These are phyloP conservation scores for Ophiostoma sp. DNA, from an alignment of 2,329 filamentous ascomycete species.

Conservation along the genomic window DNA sequence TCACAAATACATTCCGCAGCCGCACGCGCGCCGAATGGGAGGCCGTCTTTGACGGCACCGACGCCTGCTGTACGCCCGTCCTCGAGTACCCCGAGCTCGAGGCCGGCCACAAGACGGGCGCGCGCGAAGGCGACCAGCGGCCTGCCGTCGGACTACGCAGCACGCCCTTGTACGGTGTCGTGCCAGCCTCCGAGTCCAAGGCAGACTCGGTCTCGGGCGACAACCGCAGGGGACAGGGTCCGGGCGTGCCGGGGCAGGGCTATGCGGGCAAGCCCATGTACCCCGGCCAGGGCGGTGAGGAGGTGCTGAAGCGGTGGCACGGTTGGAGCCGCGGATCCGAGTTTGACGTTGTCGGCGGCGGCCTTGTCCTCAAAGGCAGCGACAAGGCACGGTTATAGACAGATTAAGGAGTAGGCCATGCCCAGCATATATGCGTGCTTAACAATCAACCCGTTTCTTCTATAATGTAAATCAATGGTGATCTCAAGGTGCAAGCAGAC, in stretches of 20 bases:
- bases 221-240: constrained; percentile 51
- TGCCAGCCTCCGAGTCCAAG: constrained; percentile 40
- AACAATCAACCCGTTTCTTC: too few relatives aligned
- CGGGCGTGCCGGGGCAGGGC: constrained; percentile 59
- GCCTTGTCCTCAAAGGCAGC: constrained; percentile 47
- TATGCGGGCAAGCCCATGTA: constrained; percentile 57
- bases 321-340: constrained; percentile 70
- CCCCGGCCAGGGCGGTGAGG: constrained; percentile 68
- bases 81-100: constrained; percentile 69
- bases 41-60: constrained; percentile 75
- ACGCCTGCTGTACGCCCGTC: constrained; percentile 90
- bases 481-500: too few relatives aligned
- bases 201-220: constrained; percentile 43
- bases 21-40: constrained; percentile 80
- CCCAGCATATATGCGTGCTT: too few relatives aligned
- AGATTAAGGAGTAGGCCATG: background rate
- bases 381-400: constrained; percentile 34
- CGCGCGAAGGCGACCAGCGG: constrained; percentile 59
- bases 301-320: constrained; percentile 63
- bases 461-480: too few relatives aligned
- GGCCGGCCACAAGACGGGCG: constrained; percentile 35
- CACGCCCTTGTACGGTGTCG: constrained; percentile 64
- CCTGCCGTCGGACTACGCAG: constrained; percentile 62
- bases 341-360: constrained; percentile 61
- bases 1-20: constrained; percentile 59